phyloP scores from a whole-genome alignment of 2,329 filamentous ascomycete species.

The Aureobasidium musti region DNA sequence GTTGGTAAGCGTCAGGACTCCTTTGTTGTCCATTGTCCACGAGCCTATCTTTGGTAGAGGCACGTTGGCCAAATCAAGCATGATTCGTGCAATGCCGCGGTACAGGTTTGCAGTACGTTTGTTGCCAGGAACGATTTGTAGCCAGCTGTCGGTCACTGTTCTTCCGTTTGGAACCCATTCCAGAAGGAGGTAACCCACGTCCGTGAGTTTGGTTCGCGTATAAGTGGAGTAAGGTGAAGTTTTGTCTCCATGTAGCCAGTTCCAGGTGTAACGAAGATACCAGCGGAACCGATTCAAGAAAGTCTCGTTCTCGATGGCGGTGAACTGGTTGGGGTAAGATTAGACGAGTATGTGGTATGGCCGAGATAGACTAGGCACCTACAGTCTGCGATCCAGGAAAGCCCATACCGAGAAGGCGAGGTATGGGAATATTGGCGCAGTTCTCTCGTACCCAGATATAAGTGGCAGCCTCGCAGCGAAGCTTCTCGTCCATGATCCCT shows the following conservation, averaged over 20 bases:
- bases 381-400: conserved; percentile 34
- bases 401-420: conserved; percentile 42
- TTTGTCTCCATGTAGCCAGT: neutral
- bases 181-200: neutral
- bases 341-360: neutral
- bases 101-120: conserved; percentile 24
- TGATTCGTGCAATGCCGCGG: conserved; percentile 28
- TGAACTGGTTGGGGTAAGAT: neutral
- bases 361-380: conserved; percentile 25
- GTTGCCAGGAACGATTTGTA: neutral
- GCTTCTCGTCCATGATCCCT: conserved; percentile 50
- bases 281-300: neutral
- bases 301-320: neutral
- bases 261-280: neutral
- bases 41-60: conserved; percentile 34
- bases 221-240: neutral
- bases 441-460: conserved; percentile 46
- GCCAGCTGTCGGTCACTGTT: neutral
- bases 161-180: neutral
- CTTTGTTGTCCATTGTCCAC: conserved; percentile 32
- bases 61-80: conserved; percentile 31
- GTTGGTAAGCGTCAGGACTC: conserved; percentile 33
- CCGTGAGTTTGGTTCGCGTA: neutral
- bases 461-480: conserved; percentile 45
- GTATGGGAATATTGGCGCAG: conserved; percentile 44